Evolutionary conservation across 441 rosid species (phyloP), one percentile per base, ranked within the genome.

Genomic region (Dalechampia spathulata): DNA sequence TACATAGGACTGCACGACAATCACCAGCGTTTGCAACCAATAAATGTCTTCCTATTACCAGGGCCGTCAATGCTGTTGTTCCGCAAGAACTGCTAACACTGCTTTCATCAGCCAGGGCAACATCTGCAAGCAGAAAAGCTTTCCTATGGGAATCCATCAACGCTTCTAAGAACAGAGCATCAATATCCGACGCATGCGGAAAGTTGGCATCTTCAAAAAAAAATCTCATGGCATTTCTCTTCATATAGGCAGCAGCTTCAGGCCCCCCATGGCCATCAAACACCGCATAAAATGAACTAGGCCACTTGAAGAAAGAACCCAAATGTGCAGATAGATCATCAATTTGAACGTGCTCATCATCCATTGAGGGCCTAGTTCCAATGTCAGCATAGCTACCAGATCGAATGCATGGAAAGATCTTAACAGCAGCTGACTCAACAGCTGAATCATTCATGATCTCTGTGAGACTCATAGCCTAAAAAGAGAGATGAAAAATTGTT

Each of bases 201-300:
- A 88, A 46, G 40, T 67, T 72, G 50, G 64, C 67, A 60, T 84
- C 89, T 68, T 81, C 83, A 36, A 88, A 82, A 63, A 91, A 86
- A 38, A 86, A 74, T 41, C 74, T 84, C 66, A 72, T 77, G 1
- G 85, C 89, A 57, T 88, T 88, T 62, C 75, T 82, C 73, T 86
- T 88, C 39, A 91, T 36, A 36, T 75, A 86, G 27, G 78, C 64
- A 43, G 98, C 89, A 1, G 98, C 98, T 13, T 82, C 83, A 50
- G 87, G 69, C 20, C 96, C 95, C 62, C 90, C 87, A 65, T 91
- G 96, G 34, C 98, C 95, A 66, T 91, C 98, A 63, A 91, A 91
- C 48, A 91, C 95, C 11, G 86, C 95, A 69, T 86, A 91, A 67
- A 91, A 91, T 60, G 95, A 75, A 55, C 80, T 80, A 2, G 92